Evolutionary conservation across 2,329 filamentous ascomycete genomes (phyloP), one percentile per base, ranked within the genome.

Genomic region (Pseudogymnoascus sp.): DNA sequence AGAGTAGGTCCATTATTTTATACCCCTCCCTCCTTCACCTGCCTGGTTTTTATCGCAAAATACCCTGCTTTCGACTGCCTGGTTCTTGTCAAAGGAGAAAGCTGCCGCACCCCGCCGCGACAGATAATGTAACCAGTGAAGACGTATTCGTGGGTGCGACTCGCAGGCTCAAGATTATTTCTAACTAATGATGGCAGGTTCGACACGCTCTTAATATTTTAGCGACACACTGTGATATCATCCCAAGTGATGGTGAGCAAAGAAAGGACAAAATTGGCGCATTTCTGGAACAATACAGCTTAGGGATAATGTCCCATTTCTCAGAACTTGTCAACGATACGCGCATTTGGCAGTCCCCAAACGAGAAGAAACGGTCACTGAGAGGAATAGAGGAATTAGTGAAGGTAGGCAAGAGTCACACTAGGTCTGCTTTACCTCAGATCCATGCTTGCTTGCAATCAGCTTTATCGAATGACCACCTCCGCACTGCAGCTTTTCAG

Each of bases 381-480:
- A 84, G 85, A 67, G 93, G 91, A 4, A 88, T 99, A 72, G 89
- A 91, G 68, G 91, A 96, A 72, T 90, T 99, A 83, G 88, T 97
- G 60, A 85, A 80, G 62, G 79, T 96, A 59, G 89, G 90, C 50
- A 88, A 86, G 69, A 81, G 81, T 2, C 86, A 90, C 70, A 85
- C 93, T 33, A 87, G 86, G 65, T 86, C 88, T 69, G 95, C 91
- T 60, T 80, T 96, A 42, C 93, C 95, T 21, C 70, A 93, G 86
- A 93, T 97, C 63, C 91, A 91, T 68, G 92, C 93, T n/a, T 97
- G 91, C 72, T 79, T 99, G 11, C 86, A 96, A 66, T 92, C 91
- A 21, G 92, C 92, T 0, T 82, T 97, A 65, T 82, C 88, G 14
- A 84, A 89, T 61, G 81, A 86, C 50, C 83, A 88, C 56, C 80